These are phyloP conservation scores for Podospora australis DNA, from an alignment of 495 filamentous ascomycete genomes.

Conservation along the genomic window DNA sequence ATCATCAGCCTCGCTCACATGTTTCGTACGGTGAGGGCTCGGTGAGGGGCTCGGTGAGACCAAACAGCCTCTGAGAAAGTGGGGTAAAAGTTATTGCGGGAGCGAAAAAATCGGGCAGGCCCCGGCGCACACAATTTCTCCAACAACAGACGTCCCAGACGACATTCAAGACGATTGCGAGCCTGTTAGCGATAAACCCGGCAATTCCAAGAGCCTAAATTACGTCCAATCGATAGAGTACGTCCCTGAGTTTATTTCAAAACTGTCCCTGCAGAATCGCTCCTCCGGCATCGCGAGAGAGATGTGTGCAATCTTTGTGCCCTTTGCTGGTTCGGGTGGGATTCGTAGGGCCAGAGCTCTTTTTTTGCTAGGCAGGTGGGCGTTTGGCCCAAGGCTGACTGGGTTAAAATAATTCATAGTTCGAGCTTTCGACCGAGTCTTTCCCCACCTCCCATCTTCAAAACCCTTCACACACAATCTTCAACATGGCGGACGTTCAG, in stretches of 20 bases:
- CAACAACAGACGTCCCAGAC: conserved; percentile 24
- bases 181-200: conserved; percentile 21
- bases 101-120: conserved; percentile 29
- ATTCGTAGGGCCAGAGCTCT: too few species aligned
- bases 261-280: background rate
- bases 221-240: conserved; percentile 20
- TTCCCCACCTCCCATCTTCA: conserved; percentile 11
- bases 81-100: conserved; percentile 31
- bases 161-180: conserved; percentile 23
- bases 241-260: conserved; percentile 7
- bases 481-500: conserved; percentile 59
- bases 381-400: conserved; percentile 10
- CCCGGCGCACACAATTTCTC: conserved; percentile 34
- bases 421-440: conserved; percentile 19
- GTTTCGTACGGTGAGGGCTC: too few species aligned
- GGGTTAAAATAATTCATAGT: conserved; percentile 9
- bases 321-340: too few species aligned
- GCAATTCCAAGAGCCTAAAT: conserved; percentile 13
- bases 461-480: conserved; percentile 17
- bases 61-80: conserved; percentile 13
- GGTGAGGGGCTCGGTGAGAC: conserved; percentile 15
- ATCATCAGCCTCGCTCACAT: too few species aligned
- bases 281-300: background rate
- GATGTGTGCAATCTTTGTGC: too few species aligned
- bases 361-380: too few species aligned